Base-by-base conservation (phyloP, 2,329 filamentous ascomycete species). In the Fusarium torreyae region DNA sequence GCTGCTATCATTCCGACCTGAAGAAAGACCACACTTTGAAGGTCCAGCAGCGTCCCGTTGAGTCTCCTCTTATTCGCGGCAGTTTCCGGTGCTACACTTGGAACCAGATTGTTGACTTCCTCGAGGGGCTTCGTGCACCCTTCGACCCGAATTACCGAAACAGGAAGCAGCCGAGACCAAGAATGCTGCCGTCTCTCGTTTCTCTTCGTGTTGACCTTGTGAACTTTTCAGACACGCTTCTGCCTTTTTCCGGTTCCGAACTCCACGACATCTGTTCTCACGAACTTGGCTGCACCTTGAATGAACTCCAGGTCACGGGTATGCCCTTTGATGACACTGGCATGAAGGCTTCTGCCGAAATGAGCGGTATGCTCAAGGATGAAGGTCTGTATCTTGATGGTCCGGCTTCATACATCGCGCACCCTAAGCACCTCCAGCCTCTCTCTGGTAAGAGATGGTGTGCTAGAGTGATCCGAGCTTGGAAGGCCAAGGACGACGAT, bases 61-160 rank as follows among this genome's bases (percentile, higher is more conserved):
- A 86, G 53, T 79, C 80, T 3, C 83, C 78, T 15, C 77, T 86
- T 26, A 79, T 84, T 31, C 81, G 84, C n/a, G 81, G 82, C 22
- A 85, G 85, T 18, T 87, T 88, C 63, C 83, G 85, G 46, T 84
- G 83, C 69, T 88, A 88, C 73, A 81, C 84, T 5, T 88, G 85
- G 85, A 81, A 80, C 34, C 86, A 87, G 70, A 78, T 87, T 31
- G 77, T 83, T 14, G 86, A 88, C 72, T 88, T 87, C 57, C 75
- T 88, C 22, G 77, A 80, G 52, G 85, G 83, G 7, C 74, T 88
- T 53, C 78, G 84, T n/a, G 81, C 86, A 4, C 86, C 86, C 1
- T 85, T 80, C 70, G 82, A 85, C 56, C 84, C 85, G 7, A 66
- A 72, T 28, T 73, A 72, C 60, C 76, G 78, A 44, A 72, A 75